Evolutionary conservation across 345 rosid species (phyloP), one percentile per base, ranked within the genome.

Genomic region (Anacardium occidentale): DNA sequence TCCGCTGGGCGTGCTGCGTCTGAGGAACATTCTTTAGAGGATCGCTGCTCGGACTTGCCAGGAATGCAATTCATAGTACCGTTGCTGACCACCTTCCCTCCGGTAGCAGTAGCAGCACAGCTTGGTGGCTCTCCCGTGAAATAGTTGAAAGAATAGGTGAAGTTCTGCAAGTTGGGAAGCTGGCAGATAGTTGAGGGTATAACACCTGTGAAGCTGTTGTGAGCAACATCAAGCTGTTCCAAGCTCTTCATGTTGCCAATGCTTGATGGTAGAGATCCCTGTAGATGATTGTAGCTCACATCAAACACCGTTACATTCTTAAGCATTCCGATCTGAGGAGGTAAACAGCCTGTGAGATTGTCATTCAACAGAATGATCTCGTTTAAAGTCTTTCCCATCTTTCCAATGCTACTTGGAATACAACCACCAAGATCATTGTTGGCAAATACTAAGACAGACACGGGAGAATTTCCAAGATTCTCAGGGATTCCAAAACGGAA

Each of bases 371-470:
- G 90, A 68, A 90, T 90, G 22, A 90, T 75, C 72, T 90, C 93
- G 62, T 90, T 88, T 25, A 90, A 73, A 4, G 93, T 90, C 3
- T 83, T 82, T 3, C 86, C 93, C 93, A 87, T 90, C 54, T 87
- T 84, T 15, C 88, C 93, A 26, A 90, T 87, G 52, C 89, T 88
- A 13, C 80, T 79, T 0, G 96, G 96, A 32, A 90, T 87, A 58
- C 96, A 90, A n/a, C 96, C 93, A 1, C 96, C 90, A 0, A 90
- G 93, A 66, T 90, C 78, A 37, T 90, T 90, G 75, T 90, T 87
- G 2, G 96, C 91, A 18, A 88, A 79, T 12, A 88, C 96, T 59
- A 90, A 55, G 26, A 85, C 91, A 0, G 93, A 90, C 32, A 90
- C 93, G 0, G 96, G 96, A 0, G 93, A 90, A 75, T 88, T 87